Conservation (phyloP, 306 rosid species). For the Astragalus glycyphyllos region DNA sequence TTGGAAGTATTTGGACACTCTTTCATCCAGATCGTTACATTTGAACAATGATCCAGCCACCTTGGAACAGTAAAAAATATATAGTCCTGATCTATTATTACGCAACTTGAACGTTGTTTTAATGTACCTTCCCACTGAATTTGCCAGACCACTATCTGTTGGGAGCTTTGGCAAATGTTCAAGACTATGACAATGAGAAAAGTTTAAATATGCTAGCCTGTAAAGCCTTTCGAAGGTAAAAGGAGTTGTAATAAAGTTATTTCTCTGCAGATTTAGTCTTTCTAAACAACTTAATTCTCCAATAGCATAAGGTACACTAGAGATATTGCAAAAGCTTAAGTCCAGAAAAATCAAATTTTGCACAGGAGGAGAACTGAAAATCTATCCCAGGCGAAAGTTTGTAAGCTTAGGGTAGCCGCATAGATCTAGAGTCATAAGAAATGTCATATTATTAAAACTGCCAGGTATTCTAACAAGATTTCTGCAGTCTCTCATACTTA, state of each 20-base stretch:
- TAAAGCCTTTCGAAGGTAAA: neutral
- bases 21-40: no score
- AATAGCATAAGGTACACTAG: neutral
- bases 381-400: fast-evolving
- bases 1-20: no score
- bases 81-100: constrained; percentile 9
- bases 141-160: neutral
- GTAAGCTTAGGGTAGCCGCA: no score
- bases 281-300: constrained; percentile 14
- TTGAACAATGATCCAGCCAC: neutral
- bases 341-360: neutral
- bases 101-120: neutral
- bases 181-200: constrained; percentile 4
- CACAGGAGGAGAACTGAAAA: neutral
- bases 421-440: constrained; percentile 5
- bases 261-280: constrained; percentile 30
- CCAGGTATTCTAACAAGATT: neutral
- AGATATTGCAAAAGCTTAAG: constrained; percentile 4
- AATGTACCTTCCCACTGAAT: neutral
- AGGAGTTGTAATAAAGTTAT: neutral
- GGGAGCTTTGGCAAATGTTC: neutral
- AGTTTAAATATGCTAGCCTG: neutral
- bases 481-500: constrained; percentile 7
- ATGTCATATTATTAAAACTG: neutral
- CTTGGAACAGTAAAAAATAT: neutral